Evolutionary conservation across 2,329 filamentous ascomycete genomes (phyloP), one percentile per base, ranked within the genome.

Genomic region (Aureobasidium sp.): DNA sequence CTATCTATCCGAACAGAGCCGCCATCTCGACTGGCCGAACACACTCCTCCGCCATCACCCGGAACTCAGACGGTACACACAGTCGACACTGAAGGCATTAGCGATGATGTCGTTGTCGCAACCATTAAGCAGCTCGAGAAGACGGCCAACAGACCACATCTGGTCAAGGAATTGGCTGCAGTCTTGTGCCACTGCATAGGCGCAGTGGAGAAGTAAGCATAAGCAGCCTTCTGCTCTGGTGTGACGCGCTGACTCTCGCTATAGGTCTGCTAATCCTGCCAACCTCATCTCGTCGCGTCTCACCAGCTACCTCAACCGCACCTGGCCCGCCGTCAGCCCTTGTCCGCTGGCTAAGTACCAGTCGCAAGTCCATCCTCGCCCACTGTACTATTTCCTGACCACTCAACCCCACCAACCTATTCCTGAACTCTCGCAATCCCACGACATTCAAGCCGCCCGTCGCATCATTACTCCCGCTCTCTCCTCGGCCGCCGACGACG

Each of bases 301-400:
- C 57, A 88, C 91, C 44, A 85, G 89, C 37, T 99, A 95, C 76
- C 82, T 97, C 71, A 95, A 96, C 79, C 90, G 94, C 67, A 78
- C 89, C 61, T 89, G 84, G 92, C 89, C 85, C 32, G 85, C 88
- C 8, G 78, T 87, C 57, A 82, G 87, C 56, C 90, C 89, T 59
- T 97, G 94, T 75, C 93, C 94, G 3, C 78, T 97, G 61, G 90
- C 90, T 57, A 97, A 97, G 78, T 91, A 96, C 76, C 84, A 97
- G 61, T 91, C 97, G 73, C 87, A 89, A 44, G 88, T 93, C 46
- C 93, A 97, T 73, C 94, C 94, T 23, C 89, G 93, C 72, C 90
- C 94, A 75, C 92, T 95, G 51, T 97, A 96, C 80, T 97, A 95
- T 78, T 97, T 92, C 77, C 84, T 99, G 64, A 96, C 91, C 42